A percentile compares a stretch with the other conserved stretches of the same genome.
phyloP scores from a whole-genome alignment of 2,329 filamentous ascomycete genomes.

The Fusarium sp. region DNA sequence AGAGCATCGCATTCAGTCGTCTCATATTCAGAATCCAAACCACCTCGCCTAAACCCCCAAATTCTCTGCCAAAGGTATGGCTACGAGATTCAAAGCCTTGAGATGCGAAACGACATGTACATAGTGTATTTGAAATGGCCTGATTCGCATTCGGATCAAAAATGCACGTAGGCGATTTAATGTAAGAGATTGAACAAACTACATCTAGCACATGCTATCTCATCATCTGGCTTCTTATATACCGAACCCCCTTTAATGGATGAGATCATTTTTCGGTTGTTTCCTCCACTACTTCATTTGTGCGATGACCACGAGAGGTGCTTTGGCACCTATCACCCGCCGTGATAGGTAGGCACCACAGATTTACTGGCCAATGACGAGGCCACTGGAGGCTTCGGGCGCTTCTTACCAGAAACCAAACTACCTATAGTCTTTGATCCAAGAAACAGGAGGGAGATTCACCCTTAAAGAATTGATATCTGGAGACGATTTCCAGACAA shows the following conservation, averaged over 20 bases:
- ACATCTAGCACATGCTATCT: too few species aligned
- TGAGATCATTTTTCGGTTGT: too few species aligned
- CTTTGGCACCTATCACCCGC: too few species aligned
- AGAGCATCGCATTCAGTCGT: background rate
- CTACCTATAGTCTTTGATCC: background rate
- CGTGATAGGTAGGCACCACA: too few species aligned
- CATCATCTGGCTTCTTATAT: too few species aligned
- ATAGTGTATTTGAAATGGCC: background rate
- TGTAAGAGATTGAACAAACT: background rate
- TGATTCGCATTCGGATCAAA: background rate
- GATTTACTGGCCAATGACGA: background rate
- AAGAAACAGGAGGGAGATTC: background rate
- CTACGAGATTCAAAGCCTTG: background rate
- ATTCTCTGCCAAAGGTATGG: background rate
- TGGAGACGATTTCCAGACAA: background rate
- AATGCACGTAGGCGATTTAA: background rate
- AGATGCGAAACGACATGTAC: background rate
- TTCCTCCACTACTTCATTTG: too few species aligned
- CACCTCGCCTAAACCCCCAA: background rate
- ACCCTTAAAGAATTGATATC: background rate
- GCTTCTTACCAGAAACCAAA: background rate
- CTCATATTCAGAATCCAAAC: background rate
- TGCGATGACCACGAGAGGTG: too few species aligned
- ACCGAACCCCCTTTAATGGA: too few species aligned
- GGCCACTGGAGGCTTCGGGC: background rate